phyloP scores from a whole-genome alignment of 768 basidiomycete species.

The Boletus tylopilopsis region DNA sequence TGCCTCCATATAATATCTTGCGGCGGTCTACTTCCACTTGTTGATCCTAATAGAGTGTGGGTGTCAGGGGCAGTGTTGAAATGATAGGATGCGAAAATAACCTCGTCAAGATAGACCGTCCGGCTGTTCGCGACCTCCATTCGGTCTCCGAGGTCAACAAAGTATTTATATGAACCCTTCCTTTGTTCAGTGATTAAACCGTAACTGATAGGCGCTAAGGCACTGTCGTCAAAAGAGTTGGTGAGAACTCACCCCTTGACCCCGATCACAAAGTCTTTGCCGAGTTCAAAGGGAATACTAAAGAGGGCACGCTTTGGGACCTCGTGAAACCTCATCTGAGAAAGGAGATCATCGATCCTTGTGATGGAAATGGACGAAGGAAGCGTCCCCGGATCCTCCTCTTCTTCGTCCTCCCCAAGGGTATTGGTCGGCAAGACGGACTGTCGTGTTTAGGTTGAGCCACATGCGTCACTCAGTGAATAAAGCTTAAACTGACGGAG shows the following conservation, averaged over 20 bases:
- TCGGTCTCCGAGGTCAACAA: conserved; percentile 70
- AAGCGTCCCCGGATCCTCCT: conserved; percentile 51
- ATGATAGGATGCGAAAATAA: not conserved
- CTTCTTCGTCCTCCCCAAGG: conserved; percentile 40
- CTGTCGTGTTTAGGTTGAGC: conserved; percentile 33
- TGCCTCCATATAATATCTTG: conserved; percentile 30
- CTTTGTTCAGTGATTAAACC: conserved; percentile 85
- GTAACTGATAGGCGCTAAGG: conserved; percentile 51
- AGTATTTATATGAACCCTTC: conserved; percentile 79
- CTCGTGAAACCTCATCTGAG: conserved; percentile 80
- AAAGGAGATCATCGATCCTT: conserved; percentile 72
- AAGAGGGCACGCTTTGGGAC: conserved; percentile 81
- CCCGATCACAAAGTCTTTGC: conserved; percentile 68
- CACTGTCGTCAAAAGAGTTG: not conserved
- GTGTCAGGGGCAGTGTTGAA: conserved; percentile 1
- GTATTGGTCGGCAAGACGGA: conserved; percentile 54
- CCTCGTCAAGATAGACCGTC: conserved; percentile 78
- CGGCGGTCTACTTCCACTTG: conserved; percentile 27
- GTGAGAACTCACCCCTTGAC: conserved; percentile 64
- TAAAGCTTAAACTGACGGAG: conserved; percentile 45
- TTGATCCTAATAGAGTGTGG: conserved; percentile 19
- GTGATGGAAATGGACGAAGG: conserved; percentile 72
- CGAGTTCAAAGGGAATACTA: conserved; percentile 77
- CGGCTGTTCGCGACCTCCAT: conserved; percentile 73
- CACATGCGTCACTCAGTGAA: not conserved